Evolutionary conservation across 495 filamentous ascomycete genomes (phyloP).

Genomic region (Penicillium desertorum): DNA sequence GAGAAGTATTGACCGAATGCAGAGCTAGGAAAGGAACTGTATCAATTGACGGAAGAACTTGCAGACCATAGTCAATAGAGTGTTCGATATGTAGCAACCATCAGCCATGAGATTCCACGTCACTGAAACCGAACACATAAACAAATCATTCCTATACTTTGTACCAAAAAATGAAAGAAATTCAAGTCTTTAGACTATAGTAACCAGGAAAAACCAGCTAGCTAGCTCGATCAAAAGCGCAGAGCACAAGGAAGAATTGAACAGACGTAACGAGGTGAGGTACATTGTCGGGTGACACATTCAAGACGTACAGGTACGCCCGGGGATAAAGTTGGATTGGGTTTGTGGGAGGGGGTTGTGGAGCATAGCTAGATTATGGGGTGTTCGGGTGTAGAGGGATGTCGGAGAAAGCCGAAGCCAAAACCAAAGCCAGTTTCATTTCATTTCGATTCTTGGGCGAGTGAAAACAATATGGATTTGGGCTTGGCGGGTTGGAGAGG

Average conservation of each 20-base stretch:
- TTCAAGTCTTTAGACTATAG: constrained; percentile 12
- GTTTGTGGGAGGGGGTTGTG: not conserved
- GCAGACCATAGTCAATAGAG: too few species aligned
- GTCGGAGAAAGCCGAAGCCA: not conserved
- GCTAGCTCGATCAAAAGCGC: constrained; percentile 6
- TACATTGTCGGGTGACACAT: constrained; percentile 9
- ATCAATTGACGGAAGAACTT: constrained; percentile 7
- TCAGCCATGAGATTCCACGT: not conserved
- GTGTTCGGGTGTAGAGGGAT: not conserved
- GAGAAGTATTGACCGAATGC: constrained; percentile 13
- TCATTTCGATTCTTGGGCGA: not conserved
- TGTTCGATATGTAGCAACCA: too few species aligned
- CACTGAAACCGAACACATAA: not conserved
- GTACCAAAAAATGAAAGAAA: not conserved
- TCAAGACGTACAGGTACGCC: constrained; percentile 15
- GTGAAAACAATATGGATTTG: not conserved
- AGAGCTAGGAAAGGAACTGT: constrained; percentile 9
- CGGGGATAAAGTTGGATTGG: not conserved
- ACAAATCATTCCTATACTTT: not conserved
- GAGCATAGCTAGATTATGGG: not conserved
- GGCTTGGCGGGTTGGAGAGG: not conserved
- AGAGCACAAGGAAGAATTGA: constrained; percentile 8
- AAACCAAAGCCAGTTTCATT: not conserved
- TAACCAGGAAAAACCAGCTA: constrained; percentile 9
- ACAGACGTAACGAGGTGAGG: constrained; percentile 5